These are phyloP conservation scores for Penicillium freii DNA, from an alignment of 2,329 filamentous ascomycete species.

Conservation along the genomic window DNA sequence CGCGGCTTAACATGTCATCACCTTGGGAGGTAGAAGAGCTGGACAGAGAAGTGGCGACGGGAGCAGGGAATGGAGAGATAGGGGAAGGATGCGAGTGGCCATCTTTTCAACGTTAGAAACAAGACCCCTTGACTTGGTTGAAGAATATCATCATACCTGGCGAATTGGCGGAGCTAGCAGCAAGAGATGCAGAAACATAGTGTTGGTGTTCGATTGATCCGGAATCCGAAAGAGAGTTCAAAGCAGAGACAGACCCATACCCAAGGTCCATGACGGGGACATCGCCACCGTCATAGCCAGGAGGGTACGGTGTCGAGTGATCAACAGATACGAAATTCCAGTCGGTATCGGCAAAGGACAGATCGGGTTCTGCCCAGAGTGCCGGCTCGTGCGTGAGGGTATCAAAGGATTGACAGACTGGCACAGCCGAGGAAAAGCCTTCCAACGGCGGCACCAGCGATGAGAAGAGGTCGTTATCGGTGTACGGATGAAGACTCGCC, in stretches of 20 bases:
- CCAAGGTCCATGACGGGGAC: slow-evolving; percentile 10
- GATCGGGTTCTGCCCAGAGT: slow-evolving; percentile 22
- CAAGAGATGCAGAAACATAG: slow-evolving; percentile 11
- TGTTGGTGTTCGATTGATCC: slow-evolving; percentile 16
- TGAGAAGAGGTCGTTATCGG: slow-evolving; percentile 12
- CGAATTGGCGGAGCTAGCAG: slow-evolving; percentile 19
- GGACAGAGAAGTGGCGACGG: slow-evolving; percentile 16
- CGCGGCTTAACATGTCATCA: slow-evolving; percentile 14
- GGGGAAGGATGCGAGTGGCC: slow-evolving; percentile 22
- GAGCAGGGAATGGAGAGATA: slow-evolving; percentile 16
- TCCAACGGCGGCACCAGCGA: slow-evolving; percentile 15
- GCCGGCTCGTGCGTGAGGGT: slow-evolving; percentile 18
- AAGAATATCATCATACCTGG: slow-evolving; percentile 12
- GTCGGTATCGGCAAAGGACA: slow-evolving; percentile 22
- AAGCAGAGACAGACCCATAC: slow-evolving; percentile 17
- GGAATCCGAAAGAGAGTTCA: slow-evolving; percentile 23
- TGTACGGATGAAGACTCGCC: slow-evolving; percentile 15
- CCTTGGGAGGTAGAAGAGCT: slow-evolving; percentile 21
- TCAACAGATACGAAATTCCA: slow-evolving; percentile 21
- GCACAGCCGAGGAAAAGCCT: slow-evolving; percentile 15
- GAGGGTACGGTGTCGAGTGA: slow-evolving; percentile 7
- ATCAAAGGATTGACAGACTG: slow-evolving; percentile 20
- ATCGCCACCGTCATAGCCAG: slow-evolving; percentile 13
- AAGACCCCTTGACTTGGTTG: not conserved
- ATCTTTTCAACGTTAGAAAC: slow-evolving; percentile 16